Conservation (phyloP, 495 filamentous ascomycete genomes). For the Aspergillus carlsbadensis region DNA sequence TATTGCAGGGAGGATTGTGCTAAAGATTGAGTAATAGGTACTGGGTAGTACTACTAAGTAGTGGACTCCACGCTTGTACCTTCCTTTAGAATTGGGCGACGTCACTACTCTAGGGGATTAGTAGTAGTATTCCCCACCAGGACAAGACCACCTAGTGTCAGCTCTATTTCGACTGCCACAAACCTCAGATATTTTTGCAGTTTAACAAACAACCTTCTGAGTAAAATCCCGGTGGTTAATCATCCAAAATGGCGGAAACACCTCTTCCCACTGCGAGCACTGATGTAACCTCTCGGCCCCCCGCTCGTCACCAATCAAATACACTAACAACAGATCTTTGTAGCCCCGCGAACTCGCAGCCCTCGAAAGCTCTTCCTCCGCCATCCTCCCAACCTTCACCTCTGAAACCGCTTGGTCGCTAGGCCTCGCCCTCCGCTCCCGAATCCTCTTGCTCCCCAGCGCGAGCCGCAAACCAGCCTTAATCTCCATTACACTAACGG, state of each 20-base stretch:
- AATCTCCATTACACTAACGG: constrained; percentile 64
- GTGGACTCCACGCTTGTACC: no score
- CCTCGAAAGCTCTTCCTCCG: constrained; percentile 47
- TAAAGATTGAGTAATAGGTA: constrained; percentile 23
- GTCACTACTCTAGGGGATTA: neutral
- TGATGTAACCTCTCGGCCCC: constrained; percentile 27
- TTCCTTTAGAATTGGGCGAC: no score
- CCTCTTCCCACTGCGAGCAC: constrained; percentile 37
- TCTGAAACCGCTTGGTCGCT: constrained; percentile 64
- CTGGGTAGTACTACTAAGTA: neutral
- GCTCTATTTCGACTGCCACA: neutral
- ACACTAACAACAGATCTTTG: neutral
- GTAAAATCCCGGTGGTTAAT: neutral
- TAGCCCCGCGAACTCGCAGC: constrained; percentile 50
- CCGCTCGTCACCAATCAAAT: neutral
- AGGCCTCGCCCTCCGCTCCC: constrained; percentile 60
- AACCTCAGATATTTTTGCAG: neutral
- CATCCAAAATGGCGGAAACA: constrained; percentile 27
- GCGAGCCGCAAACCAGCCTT: constrained; percentile 50
- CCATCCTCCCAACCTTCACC: constrained; percentile 64
- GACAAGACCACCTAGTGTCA: neutral
- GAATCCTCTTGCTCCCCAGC: constrained; percentile 54
- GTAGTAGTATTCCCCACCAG: neutral
- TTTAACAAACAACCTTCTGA: no score
- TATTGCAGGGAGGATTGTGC: constrained; percentile 38